Percentiles rank a stretch among this genome's conserved stretches.
These are phyloP conservation scores for Dendrothele bispora DNA, from an alignment of 768 basidiomycete species.

Conservation along the genomic window DNA sequence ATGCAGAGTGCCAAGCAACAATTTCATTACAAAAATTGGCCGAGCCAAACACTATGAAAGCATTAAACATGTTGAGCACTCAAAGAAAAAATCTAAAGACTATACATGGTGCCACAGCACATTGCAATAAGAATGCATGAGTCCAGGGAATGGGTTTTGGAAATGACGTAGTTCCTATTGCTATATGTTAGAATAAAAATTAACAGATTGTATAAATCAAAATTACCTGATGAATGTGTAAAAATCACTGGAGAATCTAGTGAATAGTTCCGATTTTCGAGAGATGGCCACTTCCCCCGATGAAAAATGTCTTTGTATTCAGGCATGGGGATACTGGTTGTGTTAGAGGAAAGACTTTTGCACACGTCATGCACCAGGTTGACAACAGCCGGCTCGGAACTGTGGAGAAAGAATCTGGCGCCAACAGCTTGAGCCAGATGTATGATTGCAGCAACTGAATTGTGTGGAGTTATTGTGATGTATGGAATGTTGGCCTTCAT, in stretches of 20 bases:
- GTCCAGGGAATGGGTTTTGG: background rate
- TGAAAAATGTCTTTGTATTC: no score
- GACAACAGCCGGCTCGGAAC: slow-evolving; percentile 16
- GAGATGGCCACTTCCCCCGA: no score
- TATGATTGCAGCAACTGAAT: slow-evolving; percentile 41
- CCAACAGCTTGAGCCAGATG: slow-evolving; percentile 18
- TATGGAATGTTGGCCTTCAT: slow-evolving; percentile 31
- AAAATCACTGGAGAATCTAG: no score
- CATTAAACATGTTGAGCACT: no score
- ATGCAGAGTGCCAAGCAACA: no score
- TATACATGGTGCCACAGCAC: background rate
- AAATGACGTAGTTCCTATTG: background rate
- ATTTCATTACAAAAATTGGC: no score
- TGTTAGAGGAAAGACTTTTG: slow-evolving; percentile 9
- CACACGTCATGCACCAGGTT: slow-evolving; percentile 12
- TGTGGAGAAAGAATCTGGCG: slow-evolving; percentile 15
- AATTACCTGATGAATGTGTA: no score
- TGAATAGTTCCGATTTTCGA: no score
- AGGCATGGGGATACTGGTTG: background rate
- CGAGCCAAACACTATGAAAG: no score
- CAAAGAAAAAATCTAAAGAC: no score
- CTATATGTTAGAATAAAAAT: background rate
- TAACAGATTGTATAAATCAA: no score
- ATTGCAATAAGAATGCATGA: background rate
- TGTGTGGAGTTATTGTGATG: slow-evolving; percentile 39